phyloP scores from a whole-genome alignment of 495 filamentous ascomycete species.

The Hypoxylon rickii region DNA sequence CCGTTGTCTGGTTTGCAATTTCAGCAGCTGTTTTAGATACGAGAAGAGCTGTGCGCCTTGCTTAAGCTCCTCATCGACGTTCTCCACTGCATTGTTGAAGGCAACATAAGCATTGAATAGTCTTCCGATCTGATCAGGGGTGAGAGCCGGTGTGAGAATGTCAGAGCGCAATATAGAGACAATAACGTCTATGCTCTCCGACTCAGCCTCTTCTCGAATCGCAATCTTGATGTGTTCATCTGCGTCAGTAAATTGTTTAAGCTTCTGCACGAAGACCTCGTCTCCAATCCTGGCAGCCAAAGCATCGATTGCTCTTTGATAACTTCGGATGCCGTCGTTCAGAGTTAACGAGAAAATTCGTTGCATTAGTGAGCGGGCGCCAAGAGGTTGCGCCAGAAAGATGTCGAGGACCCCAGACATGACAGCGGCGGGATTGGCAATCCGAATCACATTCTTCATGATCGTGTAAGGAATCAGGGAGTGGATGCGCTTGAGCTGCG shows the following conservation, averaged over 20 bases:
- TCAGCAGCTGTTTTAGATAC: slow-evolving; percentile 91
- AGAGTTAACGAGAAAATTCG: slow-evolving; percentile 90
- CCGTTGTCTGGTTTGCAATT: slow-evolving; percentile 85
- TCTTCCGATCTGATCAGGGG: slow-evolving; percentile 72
- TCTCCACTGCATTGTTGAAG: slow-evolving; percentile 92
- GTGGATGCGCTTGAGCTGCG: slow-evolving; percentile 90
- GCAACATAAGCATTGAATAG: slow-evolving; percentile 96
- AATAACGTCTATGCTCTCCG: slow-evolving; percentile 77
- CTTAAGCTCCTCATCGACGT: slow-evolving; percentile 85
- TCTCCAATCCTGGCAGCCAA: slow-evolving; percentile 77
- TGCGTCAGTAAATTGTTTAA: slow-evolving; percentile 76
- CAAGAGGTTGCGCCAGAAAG: slow-evolving; percentile 94
- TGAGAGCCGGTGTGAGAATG: slow-evolving; percentile 68
- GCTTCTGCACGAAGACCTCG: slow-evolving; percentile 74
- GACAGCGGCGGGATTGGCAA: slow-evolving; percentile 93
- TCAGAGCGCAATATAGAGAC: slow-evolving; percentile 82
- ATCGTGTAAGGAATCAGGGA: slow-evolving; percentile 89
- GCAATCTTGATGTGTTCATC: slow-evolving; percentile 73
- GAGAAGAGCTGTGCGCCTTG: slow-evolving; percentile 89
- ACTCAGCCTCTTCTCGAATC: slow-evolving; percentile 70
- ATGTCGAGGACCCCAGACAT: slow-evolving; percentile 93
- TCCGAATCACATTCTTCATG: slow-evolving; percentile 93
- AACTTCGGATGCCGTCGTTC: slow-evolving; percentile 81
- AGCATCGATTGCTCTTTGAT: slow-evolving; percentile 83
- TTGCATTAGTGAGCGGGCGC: slow-evolving; percentile 85